phyloP scores from a whole-genome alignment of 176 grass and related monocot species.

The Aegilops sharonensis region DNA sequence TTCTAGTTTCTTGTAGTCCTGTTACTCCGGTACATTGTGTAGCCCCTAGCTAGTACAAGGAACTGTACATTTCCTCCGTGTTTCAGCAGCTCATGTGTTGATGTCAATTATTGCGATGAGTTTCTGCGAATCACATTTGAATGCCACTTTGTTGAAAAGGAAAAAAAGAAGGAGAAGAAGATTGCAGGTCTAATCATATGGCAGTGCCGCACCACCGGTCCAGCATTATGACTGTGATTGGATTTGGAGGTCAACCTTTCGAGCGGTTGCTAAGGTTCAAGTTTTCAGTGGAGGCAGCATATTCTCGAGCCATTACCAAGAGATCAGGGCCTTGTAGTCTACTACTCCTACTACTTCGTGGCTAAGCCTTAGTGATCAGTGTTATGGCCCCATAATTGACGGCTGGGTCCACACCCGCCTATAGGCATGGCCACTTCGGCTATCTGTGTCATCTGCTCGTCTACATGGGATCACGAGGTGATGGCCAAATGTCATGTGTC shows the following conservation, averaged over 20 bases:
- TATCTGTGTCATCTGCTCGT: background rate
- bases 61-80: slow-evolving; percentile 17
- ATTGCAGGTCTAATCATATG: slow-evolving; percentile 30
- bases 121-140: slow-evolving; percentile 1
- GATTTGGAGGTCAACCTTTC: slow-evolving; percentile 25
- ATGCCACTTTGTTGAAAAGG: background rate
- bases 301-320: slow-evolving; percentile 37
- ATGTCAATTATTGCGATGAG: background rate
- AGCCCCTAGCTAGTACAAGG: background rate
- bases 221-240: background rate
- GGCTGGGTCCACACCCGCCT: slow-evolving; percentile 8
- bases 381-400: slow-evolving; percentile 17
- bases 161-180: background rate
- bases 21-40: slow-evolving; percentile 12
- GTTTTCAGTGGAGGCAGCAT: slow-evolving; percentile 47
- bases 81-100: slow-evolving; percentile 7
- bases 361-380: background rate
- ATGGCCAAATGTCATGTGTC: slow-evolving; percentile 16
- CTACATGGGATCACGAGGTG: background rate
- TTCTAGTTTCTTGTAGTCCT: slow-evolving; percentile 16
- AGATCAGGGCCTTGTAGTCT: slow-evolving; percentile 4
- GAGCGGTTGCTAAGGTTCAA: slow-evolving; percentile 26
- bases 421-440: slow-evolving; percentile 9
- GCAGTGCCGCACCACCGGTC: slow-evolving; percentile 12
- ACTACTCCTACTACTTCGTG: background rate